Conservation (phyloP, 2,329 filamentous ascomycete species). For the Xylariaceae sp. region DNA sequence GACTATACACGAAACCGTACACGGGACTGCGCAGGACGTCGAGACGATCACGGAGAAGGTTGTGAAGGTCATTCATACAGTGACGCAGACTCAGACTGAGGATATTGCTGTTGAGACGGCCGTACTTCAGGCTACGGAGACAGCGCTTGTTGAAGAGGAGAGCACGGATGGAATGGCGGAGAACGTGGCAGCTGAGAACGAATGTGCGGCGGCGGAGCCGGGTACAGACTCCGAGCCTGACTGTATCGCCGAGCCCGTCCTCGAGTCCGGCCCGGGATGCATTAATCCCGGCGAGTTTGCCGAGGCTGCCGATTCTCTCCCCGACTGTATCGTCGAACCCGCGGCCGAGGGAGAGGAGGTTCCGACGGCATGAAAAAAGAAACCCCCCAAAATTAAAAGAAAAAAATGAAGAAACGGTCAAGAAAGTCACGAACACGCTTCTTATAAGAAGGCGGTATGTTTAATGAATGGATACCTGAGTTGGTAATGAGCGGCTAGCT, state of each 20-base stretch:
- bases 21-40: slow-evolving; percentile 7
- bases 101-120: slow-evolving; percentile 33
- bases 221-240: neutral
- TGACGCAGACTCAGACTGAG: slow-evolving; percentile 29
- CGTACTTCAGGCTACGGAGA: slow-evolving; percentile 17
- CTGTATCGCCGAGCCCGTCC: neutral
- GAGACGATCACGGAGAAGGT: slow-evolving; percentile 23
- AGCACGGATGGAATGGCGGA: neutral
- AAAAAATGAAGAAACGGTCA: neutral
- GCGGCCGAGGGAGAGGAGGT: slow-evolving; percentile 3
- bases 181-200: neutral
- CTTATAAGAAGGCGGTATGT: neutral
- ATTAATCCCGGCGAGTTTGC: no score
- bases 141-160: neutral
- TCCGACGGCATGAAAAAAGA: slow-evolving; percentile 1
- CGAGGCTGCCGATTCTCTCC: neutral
- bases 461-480: slow-evolving; percentile 4
- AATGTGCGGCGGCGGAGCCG: neutral
- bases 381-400: neutral
- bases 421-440: neutral
- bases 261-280: neutral
- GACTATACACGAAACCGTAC: neutral
- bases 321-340: neutral
- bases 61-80: slow-evolving; percentile 23
- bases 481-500: neutral